Base-by-base conservation (phyloP, 768 basidiomycete genomes). In the Cubamyces sp. region DNA sequence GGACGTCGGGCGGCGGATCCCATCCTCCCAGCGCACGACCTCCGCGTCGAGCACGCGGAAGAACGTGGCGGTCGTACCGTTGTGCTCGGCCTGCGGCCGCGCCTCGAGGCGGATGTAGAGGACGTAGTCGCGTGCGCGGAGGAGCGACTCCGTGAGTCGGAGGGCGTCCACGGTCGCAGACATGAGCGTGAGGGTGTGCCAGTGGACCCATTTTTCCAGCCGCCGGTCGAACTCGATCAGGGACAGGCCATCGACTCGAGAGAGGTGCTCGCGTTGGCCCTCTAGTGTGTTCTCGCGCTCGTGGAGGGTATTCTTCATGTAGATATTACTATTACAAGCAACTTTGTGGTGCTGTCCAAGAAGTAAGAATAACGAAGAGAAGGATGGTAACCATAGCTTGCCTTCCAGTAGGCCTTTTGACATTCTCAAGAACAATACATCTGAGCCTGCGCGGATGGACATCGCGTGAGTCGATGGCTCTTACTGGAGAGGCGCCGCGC, bases 151-250 rank as follows among this genome's bases (percentile, higher is more conserved):
- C 18, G 70, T 67, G 19, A 74, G 69, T 26, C 55, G 66, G 8
- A 74, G 66, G 9, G 73, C 74, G 49, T 75, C 73, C 26, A 75
- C 67, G 26, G 69, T 70, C 4, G 73, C 70, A 28, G 59, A 68
- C 70, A 75, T 73, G 42, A 74, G 68, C 14, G 70, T 69, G 16
- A 62, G 41, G 59, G 42, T 67, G 61, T 75, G 72, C 56, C 66
- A 72, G 54, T 69, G 67, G 60, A 73, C 69, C 74, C 75, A 75
- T 53, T 73, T 73, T 50, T 74, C 71, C 53, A 76, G 71, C 19
- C 67, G 69, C 51, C 65, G 58, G 64, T 75, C 71, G 42, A 74
- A 71, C 51, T 74, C 73, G 54, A 64, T 52, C 16, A 73, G 48
- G 0, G 70, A 64, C 34, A 74, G 26, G 50, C 70, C 71, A 59